These are phyloP conservation scores for Diplodia corticola DNA, from an alignment of 2,329 filamentous ascomycete genomes.

Conservation along the genomic window DNA sequence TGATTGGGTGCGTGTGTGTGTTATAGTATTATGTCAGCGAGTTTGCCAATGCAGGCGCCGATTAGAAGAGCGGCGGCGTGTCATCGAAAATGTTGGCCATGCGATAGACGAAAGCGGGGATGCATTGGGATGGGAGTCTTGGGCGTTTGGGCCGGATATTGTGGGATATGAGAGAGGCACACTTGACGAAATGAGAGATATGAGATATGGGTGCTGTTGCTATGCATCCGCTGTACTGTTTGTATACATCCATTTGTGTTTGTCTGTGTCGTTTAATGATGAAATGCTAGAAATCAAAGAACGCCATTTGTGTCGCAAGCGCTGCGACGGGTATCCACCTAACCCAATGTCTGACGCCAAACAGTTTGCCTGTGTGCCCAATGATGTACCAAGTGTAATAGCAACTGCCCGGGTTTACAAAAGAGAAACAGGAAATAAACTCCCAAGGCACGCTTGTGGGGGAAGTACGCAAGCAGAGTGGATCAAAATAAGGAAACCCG, in stretches of 20 bases:
- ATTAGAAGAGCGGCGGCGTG: not conserved
- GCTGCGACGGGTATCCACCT: not conserved
- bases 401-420: not conserved
- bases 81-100: not conserved
- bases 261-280: not conserved
- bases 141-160: not conserved
- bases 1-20: not conserved
- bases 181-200: not conserved
- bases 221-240: not conserved
- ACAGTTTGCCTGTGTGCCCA: not conserved
- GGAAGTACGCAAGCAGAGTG: not conserved
- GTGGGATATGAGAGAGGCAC: not conserved
- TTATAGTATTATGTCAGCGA: constrained; percentile 11
- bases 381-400: not conserved
- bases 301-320: too few species aligned
- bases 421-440: not conserved
- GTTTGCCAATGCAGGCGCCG: constrained; percentile 16
- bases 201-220: not conserved
- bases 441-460: not conserved
- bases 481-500: not conserved
- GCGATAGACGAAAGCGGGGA: not conserved
- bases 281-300: not conserved
- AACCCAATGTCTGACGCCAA: not conserved
- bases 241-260: not conserved
- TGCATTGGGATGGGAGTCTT: constrained; percentile 4